Conservation (phyloP, 2,329 filamentous ascomycete species). For the Teratosphaeriaceae sp. region DNA sequence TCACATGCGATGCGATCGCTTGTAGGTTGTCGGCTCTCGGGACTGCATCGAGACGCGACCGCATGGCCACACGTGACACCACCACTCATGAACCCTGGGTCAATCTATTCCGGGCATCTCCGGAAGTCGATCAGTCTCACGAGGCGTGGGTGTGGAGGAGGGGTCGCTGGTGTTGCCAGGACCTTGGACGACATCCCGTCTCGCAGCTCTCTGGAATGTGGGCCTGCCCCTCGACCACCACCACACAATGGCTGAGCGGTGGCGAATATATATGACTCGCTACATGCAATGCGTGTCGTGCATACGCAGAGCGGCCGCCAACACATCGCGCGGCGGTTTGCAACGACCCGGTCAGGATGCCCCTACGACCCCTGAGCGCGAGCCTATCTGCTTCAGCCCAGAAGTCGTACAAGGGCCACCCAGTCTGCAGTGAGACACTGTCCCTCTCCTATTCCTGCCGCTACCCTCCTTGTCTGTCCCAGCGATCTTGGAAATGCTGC, state of each 20-base stretch:
- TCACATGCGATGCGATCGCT: background rate
- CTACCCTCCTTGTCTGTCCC: conserved; percentile 8
- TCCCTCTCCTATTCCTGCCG: conserved; percentile 10
- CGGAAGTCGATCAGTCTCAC: background rate
- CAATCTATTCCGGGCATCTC: background rate
- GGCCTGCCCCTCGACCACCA: background rate
- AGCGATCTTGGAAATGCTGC: conserved; percentile 13
- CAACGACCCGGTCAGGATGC: conserved; percentile 6
- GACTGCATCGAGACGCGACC: too few species aligned
- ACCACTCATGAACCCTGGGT: background rate
- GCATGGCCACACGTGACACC: too few species aligned
- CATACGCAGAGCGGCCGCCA: conserved; percentile 10
- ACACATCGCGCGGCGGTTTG: conserved; percentile 5
- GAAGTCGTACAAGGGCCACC: conserved; percentile 16
- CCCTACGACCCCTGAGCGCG: conserved; percentile 16
- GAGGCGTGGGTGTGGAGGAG: too few species aligned
- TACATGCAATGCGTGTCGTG: conserved; percentile 1
- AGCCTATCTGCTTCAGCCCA: conserved; percentile 18
- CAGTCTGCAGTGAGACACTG: conserved; percentile 16
- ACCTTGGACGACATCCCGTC: background rate
- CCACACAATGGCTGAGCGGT: background rate
- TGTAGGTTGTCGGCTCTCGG: background rate
- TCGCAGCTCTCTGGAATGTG: conserved; percentile 6
- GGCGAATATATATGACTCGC: background rate
- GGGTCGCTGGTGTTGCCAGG: background rate